Evolutionary conservation across 495 filamentous ascomycete species (phyloP).

Genomic region (Gamarada debralockiae): DNA sequence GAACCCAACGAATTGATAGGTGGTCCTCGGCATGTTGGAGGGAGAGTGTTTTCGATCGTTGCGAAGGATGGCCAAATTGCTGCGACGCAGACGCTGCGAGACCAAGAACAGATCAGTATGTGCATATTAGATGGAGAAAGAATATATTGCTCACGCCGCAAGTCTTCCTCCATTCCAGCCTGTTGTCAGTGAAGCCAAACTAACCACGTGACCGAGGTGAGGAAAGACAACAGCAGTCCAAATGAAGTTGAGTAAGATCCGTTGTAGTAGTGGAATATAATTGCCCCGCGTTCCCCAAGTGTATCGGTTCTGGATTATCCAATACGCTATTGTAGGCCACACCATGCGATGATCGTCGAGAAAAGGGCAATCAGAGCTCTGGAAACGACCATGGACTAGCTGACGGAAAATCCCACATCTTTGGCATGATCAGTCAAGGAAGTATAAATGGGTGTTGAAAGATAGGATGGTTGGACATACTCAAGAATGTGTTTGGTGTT

Average conservation of each 20-base stretch:
- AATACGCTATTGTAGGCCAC: slow-evolving; percentile 21
- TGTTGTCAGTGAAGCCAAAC: too few species aligned
- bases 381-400: slow-evolving; percentile 33
- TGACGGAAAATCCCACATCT: slow-evolving; percentile 30
- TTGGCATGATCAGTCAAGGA: too few species aligned
- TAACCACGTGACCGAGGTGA: too few species aligned
- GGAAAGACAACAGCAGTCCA: slow-evolving; percentile 23
- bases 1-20: slow-evolving; percentile 40
- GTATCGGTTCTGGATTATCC: slow-evolving; percentile 24
- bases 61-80: slow-evolving; percentile 3
- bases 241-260: slow-evolving; percentile 24
- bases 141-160: not conserved
- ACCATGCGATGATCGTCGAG: slow-evolving; percentile 33
- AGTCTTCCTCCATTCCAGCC: slow-evolving; percentile 12
- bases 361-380: slow-evolving; percentile 30
- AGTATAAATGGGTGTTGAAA: not conserved
- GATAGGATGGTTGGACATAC: too few species aligned
- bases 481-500: slow-evolving; percentile 30
- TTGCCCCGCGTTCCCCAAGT: slow-evolving; percentile 30
- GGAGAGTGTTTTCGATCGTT: slow-evolving; percentile 41
- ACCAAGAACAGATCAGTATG: slow-evolving; percentile 16
- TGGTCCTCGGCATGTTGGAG: slow-evolving; percentile 36
- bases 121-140: slow-evolving; percentile 14
- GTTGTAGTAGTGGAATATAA: slow-evolving; percentile 8
- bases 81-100: slow-evolving; percentile 16